These are phyloP conservation scores for Fusarium verrucosum DNA, from an alignment of 2,329 filamentous ascomycete genomes.

Conservation along the genomic window DNA sequence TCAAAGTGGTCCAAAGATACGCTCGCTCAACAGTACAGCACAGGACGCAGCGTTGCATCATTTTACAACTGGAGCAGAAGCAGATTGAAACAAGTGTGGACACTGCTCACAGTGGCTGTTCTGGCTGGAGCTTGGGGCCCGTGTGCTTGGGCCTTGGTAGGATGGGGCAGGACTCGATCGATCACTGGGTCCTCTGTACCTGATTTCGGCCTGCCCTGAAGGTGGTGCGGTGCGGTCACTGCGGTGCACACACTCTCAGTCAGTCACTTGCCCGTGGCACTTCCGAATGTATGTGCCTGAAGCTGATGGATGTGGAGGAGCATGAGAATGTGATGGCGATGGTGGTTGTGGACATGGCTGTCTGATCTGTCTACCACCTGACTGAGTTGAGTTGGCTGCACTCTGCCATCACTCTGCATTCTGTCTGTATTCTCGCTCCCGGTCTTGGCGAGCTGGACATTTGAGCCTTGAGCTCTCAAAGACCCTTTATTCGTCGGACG, in stretches of 20 bases:
- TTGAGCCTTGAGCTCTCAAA: constrained; percentile 15
- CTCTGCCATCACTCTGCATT: constrained; percentile 29
- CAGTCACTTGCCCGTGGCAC: constrained; percentile 28
- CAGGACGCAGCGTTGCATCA: constrained; percentile 35
- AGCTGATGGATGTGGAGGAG: constrained; percentile 14
- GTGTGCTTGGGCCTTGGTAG: constrained; percentile 38
- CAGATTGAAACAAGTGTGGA: constrained; percentile 41
- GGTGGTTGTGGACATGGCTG: constrained; percentile 30
- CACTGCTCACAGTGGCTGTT: constrained; percentile 28
- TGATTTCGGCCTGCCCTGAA: constrained; percentile 28
- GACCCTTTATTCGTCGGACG: constrained; percentile 36
- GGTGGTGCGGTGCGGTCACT: constrained; percentile 27
- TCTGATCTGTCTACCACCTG: constrained; percentile 37
- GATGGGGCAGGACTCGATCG: constrained; percentile 31
- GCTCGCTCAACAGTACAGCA: constrained; percentile 16
- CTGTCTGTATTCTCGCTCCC: constrained; percentile 3
- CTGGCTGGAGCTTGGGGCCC: constrained; percentile 19
- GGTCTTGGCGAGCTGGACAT: constrained; percentile 21
- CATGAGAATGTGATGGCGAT: constrained; percentile 34
- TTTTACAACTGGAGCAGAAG: constrained; percentile 30
- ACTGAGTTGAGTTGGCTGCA: constrained; percentile 23
- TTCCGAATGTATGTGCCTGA: constrained; percentile 15
- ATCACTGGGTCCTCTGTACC: constrained; percentile 37
- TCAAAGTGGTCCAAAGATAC: constrained; percentile 8
- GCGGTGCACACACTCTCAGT: too few relatives aligned